Percentiles rank a stretch among this genome's conserved stretches.
phyloP scores from a whole-genome alignment of 2,329 filamentous ascomycete genomes.

The Tolypocladium nubicola region DNA sequence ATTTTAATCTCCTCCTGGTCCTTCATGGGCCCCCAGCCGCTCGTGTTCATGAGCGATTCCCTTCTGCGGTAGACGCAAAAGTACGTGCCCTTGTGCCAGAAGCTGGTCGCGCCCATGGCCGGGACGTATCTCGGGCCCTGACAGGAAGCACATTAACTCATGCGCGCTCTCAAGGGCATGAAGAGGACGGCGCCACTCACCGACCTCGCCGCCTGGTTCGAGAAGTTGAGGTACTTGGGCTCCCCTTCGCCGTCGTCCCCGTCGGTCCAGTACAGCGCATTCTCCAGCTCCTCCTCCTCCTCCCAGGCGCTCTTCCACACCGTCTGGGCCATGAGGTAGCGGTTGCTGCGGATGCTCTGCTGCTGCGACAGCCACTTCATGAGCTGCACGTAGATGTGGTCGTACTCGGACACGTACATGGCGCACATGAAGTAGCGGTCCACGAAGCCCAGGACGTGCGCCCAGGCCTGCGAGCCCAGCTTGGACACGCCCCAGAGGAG shows the following conservation, averaged over 20 bases:
- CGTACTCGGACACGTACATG: conserved; percentile 41
- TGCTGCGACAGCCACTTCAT: conserved; percentile 48
- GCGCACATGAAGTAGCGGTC: conserved; percentile 37
- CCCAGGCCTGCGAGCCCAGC: conserved; percentile 22
- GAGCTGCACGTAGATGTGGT: conserved; percentile 47
- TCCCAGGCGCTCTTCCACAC: conserved; percentile 45
- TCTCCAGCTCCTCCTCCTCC: conserved; percentile 35
- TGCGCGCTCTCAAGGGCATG: too few relatives aligned
- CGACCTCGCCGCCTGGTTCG: conserved; percentile 42
- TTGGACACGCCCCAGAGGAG: conserved; percentile 36
- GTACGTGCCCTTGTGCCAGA: conserved; percentile 43
- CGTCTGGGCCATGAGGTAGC: conserved; percentile 45
- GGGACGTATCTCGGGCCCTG: conserved; percentile 42
- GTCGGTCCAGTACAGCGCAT: conserved; percentile 22
- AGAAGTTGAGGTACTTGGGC: conserved; percentile 44
- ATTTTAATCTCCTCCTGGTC: conserved; percentile 42
- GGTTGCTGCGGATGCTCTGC: conserved; percentile 38
- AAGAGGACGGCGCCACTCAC: conserved; percentile 17
- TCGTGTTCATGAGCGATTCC: conserved; percentile 26
- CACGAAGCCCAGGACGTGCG: conserved; percentile 23
- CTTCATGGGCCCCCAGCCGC: conserved; percentile 28
- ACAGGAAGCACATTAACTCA: background rate
- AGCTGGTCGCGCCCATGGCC: conserved; percentile 39
- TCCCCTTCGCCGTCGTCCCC: conserved; percentile 26
- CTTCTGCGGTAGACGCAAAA: conserved; percentile 37